Evolutionary conservation across 169 alveolate species (phyloP).

Genomic region (Plasmodium falciparum): DNA sequence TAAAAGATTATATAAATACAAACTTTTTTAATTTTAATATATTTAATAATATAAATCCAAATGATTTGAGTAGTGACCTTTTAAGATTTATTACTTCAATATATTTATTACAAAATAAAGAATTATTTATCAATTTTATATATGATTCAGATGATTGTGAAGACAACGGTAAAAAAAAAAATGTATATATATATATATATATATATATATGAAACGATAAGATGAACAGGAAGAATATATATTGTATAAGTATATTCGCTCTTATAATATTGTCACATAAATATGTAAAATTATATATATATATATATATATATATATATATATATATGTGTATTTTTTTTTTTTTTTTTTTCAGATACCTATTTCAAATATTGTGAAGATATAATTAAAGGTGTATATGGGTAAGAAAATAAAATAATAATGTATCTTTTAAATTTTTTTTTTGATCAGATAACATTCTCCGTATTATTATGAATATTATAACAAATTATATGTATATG

Average conservation of each 20-base stretch:
- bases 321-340: background rate
- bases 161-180: background rate
- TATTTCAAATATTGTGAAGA: slow-evolving; percentile 41
- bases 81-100: slow-evolving; percentile 40
- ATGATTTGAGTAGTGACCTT: slow-evolving; percentile 31
- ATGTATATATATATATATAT: background rate
- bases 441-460: background rate
- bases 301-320: too few relatives aligned
- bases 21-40: slow-evolving; percentile 32
- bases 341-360: slow-evolving; percentile 14
- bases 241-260: too few relatives aligned
- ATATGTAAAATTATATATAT: too few relatives aligned
- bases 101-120: slow-evolving; percentile 47
- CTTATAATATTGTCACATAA: background rate
- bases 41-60: slow-evolving; percentile 36
- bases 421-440: background rate
- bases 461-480: background rate
- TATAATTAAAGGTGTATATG: slow-evolving; percentile 46
- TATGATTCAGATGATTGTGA: slow-evolving; percentile 2
- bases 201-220: background rate
- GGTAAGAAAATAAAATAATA: slow-evolving; percentile 17
- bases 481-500: background rate
- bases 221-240: background rate
- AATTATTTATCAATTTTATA: slow-evolving; percentile 24
- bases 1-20: slow-evolving; percentile 36